Conservation (phyloP, 2,329 filamentous ascomycete species). For the Emericellopsis cladophorae region DNA sequence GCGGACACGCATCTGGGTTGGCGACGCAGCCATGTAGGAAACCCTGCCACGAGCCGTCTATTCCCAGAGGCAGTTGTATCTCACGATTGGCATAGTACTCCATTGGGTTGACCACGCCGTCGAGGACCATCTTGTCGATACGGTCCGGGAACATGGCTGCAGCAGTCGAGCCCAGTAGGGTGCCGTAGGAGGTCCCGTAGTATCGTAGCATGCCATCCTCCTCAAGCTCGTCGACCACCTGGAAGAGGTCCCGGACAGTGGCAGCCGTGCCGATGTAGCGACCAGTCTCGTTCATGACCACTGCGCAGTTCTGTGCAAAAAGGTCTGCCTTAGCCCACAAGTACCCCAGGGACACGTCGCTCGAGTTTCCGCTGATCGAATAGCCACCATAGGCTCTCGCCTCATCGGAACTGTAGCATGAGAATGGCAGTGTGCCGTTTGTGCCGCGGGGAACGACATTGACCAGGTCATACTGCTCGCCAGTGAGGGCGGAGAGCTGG, state of each 20-base stretch:
- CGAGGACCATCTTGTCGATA: constrained; percentile 23
- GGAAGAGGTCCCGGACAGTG: constrained; percentile 28
- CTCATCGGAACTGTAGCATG: constrained; percentile 7
- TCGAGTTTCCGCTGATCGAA: constrained; percentile 6
- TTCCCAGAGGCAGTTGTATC: constrained; percentile 10
- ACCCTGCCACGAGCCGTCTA: constrained; percentile 14
- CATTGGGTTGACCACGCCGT: constrained; percentile 19
- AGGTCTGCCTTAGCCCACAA: constrained; percentile 10
- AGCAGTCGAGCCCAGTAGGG: constrained; percentile 21
- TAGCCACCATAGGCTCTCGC: background rate
- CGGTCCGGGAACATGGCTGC: constrained; percentile 28
- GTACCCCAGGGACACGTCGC: constrained; percentile 7
- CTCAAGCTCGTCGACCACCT: constrained; percentile 26
- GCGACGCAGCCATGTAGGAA: constrained; percentile 14
- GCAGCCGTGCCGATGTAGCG: constrained; percentile 27
- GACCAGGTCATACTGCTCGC: constrained; percentile 12
- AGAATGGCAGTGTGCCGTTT: constrained; percentile 12
- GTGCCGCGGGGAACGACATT: constrained; percentile 15
- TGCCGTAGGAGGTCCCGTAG: constrained; percentile 27
- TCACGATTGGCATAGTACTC: constrained; percentile 16
- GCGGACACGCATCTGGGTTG: constrained; percentile 11
- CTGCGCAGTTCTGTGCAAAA: constrained; percentile 9
- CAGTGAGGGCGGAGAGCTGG: constrained; percentile 1
- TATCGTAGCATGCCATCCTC: constrained; percentile 22
- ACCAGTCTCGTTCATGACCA: constrained; percentile 14